Conservation (phyloP, 2,329 filamentous ascomycete species). For the Stachybotrys elegans region DNA sequence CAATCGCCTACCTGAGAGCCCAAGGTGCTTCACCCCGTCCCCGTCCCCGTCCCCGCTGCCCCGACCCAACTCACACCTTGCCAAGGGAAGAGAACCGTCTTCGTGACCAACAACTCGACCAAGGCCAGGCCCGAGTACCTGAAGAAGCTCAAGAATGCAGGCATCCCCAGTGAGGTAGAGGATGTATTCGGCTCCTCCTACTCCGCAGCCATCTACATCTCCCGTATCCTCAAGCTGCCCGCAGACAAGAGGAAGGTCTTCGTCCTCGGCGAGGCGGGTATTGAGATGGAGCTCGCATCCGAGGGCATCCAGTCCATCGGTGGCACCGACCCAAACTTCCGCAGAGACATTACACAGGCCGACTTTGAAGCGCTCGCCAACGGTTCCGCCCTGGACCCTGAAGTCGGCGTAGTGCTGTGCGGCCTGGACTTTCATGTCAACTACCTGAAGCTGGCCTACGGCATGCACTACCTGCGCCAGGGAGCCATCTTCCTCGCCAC, state of each 20-base stretch:
- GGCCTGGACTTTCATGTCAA: conserved; percentile 94
- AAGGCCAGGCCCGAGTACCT: conserved; percentile 91
- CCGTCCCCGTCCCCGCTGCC: too few relatives aligned
- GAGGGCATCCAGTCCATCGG: conserved; percentile 79
- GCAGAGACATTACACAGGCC: conserved; percentile 71
- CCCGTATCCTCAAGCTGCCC: conserved; percentile 78
- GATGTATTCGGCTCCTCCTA: conserved; percentile 97
- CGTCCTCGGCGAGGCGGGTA: conserved; percentile 84
- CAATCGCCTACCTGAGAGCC: conserved; percentile 73
- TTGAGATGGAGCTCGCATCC: conserved; percentile 79
- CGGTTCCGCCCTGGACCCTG: conserved; percentile 71
- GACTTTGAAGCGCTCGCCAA: conserved; percentile 79
- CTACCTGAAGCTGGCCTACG: conserved; percentile 84
- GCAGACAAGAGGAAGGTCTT: conserved; percentile 86
- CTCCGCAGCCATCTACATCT: conserved; percentile 92
- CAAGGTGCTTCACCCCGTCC: too few relatives aligned
- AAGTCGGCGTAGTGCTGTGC: conserved; percentile 83
- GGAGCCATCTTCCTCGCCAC: conserved; percentile 89
- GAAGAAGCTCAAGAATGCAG: conserved; percentile 79
- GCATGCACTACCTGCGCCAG: conserved; percentile 76
- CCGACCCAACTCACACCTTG: conserved; percentile 1
- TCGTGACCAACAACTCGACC: conserved; percentile 98
- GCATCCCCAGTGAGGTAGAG: conserved; percentile 74
- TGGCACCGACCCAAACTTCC: conserved; percentile 74
- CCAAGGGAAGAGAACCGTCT: conserved; percentile 83